A percentile compares a stretch with the other conserved stretches of the same genome.
Evolutionary conservation across 2,329 filamentous ascomycete genomes (phyloP).

Genomic region (Alternaria sp.): DNA sequence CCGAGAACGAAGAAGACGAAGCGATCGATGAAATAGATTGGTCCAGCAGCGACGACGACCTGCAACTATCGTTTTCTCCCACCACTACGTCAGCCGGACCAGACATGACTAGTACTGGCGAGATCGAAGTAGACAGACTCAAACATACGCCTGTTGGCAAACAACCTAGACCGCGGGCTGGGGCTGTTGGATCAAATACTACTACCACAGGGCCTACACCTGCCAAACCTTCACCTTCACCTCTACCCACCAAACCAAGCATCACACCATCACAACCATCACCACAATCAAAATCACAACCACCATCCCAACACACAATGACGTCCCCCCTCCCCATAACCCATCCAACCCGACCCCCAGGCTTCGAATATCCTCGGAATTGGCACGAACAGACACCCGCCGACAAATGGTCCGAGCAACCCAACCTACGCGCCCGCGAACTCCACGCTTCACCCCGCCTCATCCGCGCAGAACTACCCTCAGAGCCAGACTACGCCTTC

Average conservation of each 20-base stretch:
- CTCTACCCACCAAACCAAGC: neutral
- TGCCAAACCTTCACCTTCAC: neutral
- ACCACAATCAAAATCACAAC: no score
- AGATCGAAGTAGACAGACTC: neutral
- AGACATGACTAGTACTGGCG: neutral
- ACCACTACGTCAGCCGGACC: neutral
- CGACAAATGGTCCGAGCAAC: neutral
- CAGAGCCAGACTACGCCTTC: constrained; percentile 32
- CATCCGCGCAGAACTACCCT: neutral
- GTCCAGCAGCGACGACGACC: neutral
- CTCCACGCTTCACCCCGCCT: neutral
- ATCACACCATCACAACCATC: neutral
- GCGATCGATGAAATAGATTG: neutral
- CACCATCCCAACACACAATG: neutral
- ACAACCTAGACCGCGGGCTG: neutral
- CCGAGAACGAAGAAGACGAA: neutral
- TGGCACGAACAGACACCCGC: neutral
- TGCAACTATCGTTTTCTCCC: neutral
- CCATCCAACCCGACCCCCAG: no score
- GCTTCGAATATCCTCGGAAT: rapidly evolving
- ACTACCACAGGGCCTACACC: neutral
- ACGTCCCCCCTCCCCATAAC: neutral
- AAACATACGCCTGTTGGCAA: neutral
- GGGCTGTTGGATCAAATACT: neutral
- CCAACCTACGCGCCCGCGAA: constrained; percentile 4